A percentile compares a stretch with the other conserved stretches of the same genome.
These are phyloP conservation scores for Malus orientalis DNA, from an alignment of 306 rosid species.

Conservation along the genomic window DNA sequence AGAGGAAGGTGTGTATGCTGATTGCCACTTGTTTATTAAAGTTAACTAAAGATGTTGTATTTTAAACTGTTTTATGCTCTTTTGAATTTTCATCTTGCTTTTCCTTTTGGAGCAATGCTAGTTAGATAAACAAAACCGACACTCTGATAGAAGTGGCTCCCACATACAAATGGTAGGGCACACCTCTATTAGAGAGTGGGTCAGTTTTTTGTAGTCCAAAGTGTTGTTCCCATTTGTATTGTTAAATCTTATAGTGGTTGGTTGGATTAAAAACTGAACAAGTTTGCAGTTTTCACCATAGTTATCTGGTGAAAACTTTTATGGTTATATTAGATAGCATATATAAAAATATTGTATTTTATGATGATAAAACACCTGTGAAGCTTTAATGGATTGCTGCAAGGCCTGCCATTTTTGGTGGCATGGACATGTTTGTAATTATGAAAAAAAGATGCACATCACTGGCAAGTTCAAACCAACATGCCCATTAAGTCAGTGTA, in stretches of 20 bases:
- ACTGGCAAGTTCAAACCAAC: background rate
- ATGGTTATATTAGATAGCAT: background rate
- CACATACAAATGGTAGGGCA: no score
- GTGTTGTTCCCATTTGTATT: background rate
- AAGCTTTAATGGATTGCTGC: background rate
- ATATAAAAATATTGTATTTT: background rate
- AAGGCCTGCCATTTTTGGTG: no score
- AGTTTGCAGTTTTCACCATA: background rate
- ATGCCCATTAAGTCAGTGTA: background rate
- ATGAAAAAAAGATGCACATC: background rate
- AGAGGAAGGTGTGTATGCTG: constrained; percentile 65
- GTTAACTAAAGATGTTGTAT: background rate
- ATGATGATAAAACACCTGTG: background rate
- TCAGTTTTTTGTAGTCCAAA: no score
- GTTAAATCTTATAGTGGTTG: background rate
- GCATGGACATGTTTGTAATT: no score
- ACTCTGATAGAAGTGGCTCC: no score
- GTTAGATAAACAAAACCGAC: no score
- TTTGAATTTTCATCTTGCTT: background rate
- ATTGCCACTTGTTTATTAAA: background rate
- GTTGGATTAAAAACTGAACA: background rate
- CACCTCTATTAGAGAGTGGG: no score
- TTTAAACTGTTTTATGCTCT: background rate
- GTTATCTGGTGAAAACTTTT: no score
- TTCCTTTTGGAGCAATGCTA: background rate